phyloP scores from a whole-genome alignment of 2,329 filamentous ascomycete genomes.

The Arthrobotrys megalospora region DNA sequence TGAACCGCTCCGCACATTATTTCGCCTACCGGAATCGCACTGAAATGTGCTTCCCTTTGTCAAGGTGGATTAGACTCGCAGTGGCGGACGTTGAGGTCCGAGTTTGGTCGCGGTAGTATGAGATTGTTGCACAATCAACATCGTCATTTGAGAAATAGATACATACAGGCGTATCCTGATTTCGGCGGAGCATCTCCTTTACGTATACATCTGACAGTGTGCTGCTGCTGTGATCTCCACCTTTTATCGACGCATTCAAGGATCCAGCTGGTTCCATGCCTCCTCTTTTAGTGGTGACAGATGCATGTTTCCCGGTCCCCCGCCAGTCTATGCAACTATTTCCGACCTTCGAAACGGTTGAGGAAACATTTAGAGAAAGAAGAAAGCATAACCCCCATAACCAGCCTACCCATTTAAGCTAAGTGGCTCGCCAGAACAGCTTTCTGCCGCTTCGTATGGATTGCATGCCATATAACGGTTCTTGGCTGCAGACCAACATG shows the following conservation, averaged over 20 bases:
- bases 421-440: conserved; percentile 50
- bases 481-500: conserved; percentile 59
- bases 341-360: conserved; percentile 54
- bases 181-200: conserved; percentile 37
- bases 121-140: neutral
- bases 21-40: neutral
- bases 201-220: conserved; percentile 4
- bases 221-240: conserved; percentile 49
- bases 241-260: conserved; percentile 52
- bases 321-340: conserved; percentile 59
- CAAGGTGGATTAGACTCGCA: neutral
- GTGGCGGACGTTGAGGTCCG: neutral
- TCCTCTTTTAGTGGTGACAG: conserved; percentile 57
- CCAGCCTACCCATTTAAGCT: conserved; percentile 52
- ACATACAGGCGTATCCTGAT: conserved; percentile 40
- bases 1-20: no score
- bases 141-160: conserved; percentile 16
- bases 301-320: conserved; percentile 61
- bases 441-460: conserved; percentile 59
- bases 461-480: conserved; percentile 62
- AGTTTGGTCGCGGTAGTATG: neutral
- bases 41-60: neutral
- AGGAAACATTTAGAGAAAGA: conserved; percentile 62
- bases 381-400: conserved; percentile 43
- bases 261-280: conserved; percentile 45